Conservation (phyloP, 805 yeast species). For the Maudiozyma pseudohumilis region DNA sequence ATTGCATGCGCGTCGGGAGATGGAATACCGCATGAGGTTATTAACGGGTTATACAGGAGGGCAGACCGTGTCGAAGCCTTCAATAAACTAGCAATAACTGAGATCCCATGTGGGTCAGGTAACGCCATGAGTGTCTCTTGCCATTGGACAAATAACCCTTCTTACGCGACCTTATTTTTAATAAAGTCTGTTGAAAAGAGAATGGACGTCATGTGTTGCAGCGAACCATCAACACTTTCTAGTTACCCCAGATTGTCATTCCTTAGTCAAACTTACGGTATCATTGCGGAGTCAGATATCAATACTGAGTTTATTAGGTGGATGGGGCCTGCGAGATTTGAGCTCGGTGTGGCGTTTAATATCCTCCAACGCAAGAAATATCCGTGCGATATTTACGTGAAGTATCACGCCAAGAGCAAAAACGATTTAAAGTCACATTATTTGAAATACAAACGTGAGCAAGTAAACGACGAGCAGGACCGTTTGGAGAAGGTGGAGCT, state of each 20-base stretch:
- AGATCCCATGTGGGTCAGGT: constrained; percentile 94
- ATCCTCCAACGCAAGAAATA: constrained; percentile 50
- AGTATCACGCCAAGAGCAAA: constrained; percentile 48
- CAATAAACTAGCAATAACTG: constrained; percentile 57
- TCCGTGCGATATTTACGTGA: constrained; percentile 76
- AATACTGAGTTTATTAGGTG: constrained; percentile 86
- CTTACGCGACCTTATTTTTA: constrained; percentile 57
- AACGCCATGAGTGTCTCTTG: constrained; percentile 84
- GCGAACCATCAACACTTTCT: constrained; percentile 36
- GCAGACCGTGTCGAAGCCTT: constrained; percentile 57
- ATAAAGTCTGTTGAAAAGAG: constrained; percentile 59
- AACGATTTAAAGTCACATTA: constrained; percentile 42
- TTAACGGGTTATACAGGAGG: constrained; percentile 73
- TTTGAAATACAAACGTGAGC: constrained; percentile 24
- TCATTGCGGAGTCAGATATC: constrained; percentile 87
- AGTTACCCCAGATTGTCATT: constrained; percentile 52
- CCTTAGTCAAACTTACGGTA: constrained; percentile 78
- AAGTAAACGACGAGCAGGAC: background rate
- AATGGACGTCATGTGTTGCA: constrained; percentile 75
- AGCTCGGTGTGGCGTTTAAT: constrained; percentile 63
- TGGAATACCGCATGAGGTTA: constrained; percentile 90
- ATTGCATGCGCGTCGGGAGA: constrained; percentile 93
- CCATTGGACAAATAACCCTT: constrained; percentile 61
- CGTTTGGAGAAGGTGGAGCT: background rate
- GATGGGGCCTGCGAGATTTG: constrained; percentile 80